Base-by-base conservation (phyloP, 768 basidiomycete genomes). In the Trametes meyenii region DNA sequence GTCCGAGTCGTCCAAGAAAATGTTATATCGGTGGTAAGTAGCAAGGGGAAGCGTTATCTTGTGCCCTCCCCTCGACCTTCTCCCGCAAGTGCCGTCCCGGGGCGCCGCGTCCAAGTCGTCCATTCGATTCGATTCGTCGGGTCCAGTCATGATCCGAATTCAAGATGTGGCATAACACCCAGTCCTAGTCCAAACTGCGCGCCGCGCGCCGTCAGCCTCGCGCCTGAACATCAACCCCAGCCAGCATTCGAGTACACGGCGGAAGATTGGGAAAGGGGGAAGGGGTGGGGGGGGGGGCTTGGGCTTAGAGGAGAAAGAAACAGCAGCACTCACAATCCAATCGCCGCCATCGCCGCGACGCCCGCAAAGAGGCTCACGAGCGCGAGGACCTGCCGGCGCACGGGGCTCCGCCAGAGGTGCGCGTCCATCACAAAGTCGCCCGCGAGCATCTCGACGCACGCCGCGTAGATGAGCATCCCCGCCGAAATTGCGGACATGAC, bases 401-500 rank as follows among this genome's bases (percentile, higher is more conserved):
- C 60, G 17, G 72, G 66, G 61, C 76, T 73, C 26, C 75, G 73
- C 80, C 78, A 78, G 73, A 77, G 75, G 72, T 66, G 78, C 61
- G 84, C 84, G 40, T 90, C 88, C 74, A 89, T 88, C 44, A 93
- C 88, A 65, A 93, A 92, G 72, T 94, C 91, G 2, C 84, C 91
- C 0, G 89, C 91, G 53, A 94, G 83, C 88, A 94, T 93, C 79
- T 93, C 92, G 7, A 93, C 90, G 11, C 86, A 89, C 12, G 88
- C 84, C 0, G 88, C 91, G 67, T 92, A 93, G 46, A 88, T 91
- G 50, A 94, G 81, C 87, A 93, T 86, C 3, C 91, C 90, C 0
- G 90, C 89, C 0, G 88, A 90, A 35, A 92, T 78, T n/a, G 89
- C 89, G 7, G 85, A 87, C 87, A 92, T 86, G 45, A 92, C 69